A percentile compares a stretch with the other conserved stretches of the same genome.
These are phyloP conservation scores for Posidonia australis DNA, from an alignment of 106 monocot species.

Conservation along the genomic window DNA sequence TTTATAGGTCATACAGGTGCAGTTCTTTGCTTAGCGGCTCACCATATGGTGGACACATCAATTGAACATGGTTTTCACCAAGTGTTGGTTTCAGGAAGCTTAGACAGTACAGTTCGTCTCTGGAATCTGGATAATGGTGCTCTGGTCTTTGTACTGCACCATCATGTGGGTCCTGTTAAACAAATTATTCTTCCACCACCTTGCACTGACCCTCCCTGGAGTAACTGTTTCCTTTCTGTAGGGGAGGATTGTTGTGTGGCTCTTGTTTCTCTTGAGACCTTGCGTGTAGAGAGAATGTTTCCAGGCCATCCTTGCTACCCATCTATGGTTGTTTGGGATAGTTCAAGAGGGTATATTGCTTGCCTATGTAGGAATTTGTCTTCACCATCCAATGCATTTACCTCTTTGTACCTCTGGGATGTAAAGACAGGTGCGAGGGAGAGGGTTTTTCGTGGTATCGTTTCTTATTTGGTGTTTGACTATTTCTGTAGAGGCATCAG, in stretches of 20 bases:
- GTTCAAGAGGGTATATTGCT: constrained; percentile 78
- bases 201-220: constrained; percentile 52
- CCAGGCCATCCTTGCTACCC: constrained; percentile 80
- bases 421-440: constrained; percentile 83
- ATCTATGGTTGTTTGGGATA: constrained; percentile 80
- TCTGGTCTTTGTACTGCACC: constrained; percentile 62
- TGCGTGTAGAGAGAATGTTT: constrained; percentile 90
- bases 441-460: constrained; percentile 55
- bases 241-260: constrained; percentile 82
- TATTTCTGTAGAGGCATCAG: constrained; percentile 69
- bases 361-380: constrained; percentile 52
- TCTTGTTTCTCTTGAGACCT: constrained; percentile 69
- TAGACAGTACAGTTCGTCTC: constrained; percentile 68
- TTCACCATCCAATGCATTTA: constrained; percentile 26
- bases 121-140: constrained; percentile 77
- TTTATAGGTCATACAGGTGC: constrained; percentile 71
- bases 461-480: constrained; percentile 79
- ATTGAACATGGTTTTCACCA: constrained; percentile 13
- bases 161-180: constrained; percentile 71
- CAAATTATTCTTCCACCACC: constrained; percentile 82
- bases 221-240: constrained; percentile 77
- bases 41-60: constrained; percentile 28
- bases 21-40: constrained; percentile 78
- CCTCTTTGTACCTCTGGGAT: constrained; percentile 78
- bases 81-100: constrained; percentile 66